phyloP scores from a whole-genome alignment of 306 rosid species.

The Prunus davidiana region DNA sequence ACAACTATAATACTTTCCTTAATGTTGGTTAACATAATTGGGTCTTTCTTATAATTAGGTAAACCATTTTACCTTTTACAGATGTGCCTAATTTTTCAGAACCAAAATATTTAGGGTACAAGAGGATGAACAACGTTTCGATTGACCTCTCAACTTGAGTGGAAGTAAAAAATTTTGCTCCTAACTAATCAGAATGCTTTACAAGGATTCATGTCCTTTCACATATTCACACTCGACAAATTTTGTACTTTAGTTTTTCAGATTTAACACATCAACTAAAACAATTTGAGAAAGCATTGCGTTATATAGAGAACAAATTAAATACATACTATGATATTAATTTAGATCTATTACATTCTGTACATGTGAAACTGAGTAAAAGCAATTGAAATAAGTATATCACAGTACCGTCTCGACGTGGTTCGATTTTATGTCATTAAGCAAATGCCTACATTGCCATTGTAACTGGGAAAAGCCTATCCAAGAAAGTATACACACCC shows the following conservation, averaged over 20 bases:
- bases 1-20: too few species aligned
- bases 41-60: too few species aligned
- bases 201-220: neutral
- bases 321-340: neutral
- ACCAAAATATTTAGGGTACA: too few species aligned
- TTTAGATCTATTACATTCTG: neutral
- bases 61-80: too few species aligned
- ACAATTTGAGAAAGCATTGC: neutral
- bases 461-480: slow-evolving; percentile 78
- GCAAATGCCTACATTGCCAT: slow-evolving; percentile 63
- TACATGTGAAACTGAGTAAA: neutral
- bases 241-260: neutral
- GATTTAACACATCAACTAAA: neutral
- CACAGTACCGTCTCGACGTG: neutral
- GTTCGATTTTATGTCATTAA: neutral
- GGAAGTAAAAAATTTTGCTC: neutral
- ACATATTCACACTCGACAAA: neutral
- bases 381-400: neutral
- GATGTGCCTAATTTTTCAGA: too few species aligned
- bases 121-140: too few species aligned
- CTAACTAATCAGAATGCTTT: neutral
- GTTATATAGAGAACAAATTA: too few species aligned
- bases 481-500: slow-evolving; percentile 81
- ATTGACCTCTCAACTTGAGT: neutral
- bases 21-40: too few species aligned